These are phyloP conservation scores for Gonium pectorale DNA, from an alignment of 139 green algal species.

Conservation along the genomic window DNA sequence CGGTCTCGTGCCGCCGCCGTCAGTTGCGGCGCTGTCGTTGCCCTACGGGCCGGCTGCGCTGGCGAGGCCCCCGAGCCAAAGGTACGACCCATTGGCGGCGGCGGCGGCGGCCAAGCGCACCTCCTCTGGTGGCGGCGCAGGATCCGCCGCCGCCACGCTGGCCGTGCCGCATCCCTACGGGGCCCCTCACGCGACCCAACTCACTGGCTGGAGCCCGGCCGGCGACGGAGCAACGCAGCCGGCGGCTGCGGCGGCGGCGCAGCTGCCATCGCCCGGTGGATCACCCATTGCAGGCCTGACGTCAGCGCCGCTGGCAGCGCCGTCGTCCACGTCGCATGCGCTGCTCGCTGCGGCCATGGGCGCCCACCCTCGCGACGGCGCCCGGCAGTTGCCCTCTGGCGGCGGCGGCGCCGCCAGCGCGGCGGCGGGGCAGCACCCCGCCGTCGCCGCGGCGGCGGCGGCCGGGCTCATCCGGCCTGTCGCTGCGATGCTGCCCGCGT, in stretches of 20 bases:
- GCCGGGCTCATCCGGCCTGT: neutral
- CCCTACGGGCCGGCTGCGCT: neutral
- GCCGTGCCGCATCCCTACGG: too few species aligned
- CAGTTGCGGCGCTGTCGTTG: neutral
- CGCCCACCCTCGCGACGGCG: conserved; percentile 2
- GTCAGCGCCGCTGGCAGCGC: neutral
- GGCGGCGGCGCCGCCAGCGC: neutral
- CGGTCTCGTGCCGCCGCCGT: too few species aligned
- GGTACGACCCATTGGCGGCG: conserved; percentile 16
- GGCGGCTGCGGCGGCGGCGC: neutral
- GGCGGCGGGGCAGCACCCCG: neutral
- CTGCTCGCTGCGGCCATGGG: conserved; percentile 31
- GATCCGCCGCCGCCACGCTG: neutral
- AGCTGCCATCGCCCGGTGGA: neutral
- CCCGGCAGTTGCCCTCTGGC: neutral
- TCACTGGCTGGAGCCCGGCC: neutral
- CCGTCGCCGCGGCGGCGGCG: neutral
- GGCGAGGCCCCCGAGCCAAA: neutral
- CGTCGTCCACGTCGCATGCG: neutral
- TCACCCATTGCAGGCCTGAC: neutral
- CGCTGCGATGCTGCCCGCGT: too few species aligned
- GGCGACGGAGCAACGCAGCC: neutral
- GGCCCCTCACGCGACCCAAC: too few species aligned
- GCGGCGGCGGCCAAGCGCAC: neutral
- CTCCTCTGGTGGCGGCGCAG: neutral